phyloP scores from a whole-genome alignment of 345 rosid genomes.

The Brassica rapa region DNA sequence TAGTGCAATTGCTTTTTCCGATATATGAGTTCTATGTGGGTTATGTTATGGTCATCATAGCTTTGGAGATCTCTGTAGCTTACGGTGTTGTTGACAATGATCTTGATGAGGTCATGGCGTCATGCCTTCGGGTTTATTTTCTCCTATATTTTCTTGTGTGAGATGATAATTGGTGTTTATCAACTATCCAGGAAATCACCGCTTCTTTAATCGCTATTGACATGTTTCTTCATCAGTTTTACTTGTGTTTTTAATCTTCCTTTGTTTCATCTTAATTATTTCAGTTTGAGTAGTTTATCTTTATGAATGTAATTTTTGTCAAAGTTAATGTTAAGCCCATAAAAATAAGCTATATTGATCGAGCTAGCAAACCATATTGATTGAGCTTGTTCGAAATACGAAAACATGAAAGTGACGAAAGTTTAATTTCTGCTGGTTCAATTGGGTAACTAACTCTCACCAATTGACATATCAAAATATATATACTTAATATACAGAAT shows the following conservation, averaged over 20 bases:
- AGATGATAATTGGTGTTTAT: background rate
- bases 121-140: background rate
- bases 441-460: background rate
- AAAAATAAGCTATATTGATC: no score
- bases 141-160: background rate
- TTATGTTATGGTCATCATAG: background rate
- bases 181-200: background rate
- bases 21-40: background rate
- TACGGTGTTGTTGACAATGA: background rate
- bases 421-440: background rate
- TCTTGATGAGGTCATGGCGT: background rate
- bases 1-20: background rate
- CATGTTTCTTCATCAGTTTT: background rate
- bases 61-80: background rate
- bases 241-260: background rate
- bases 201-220: background rate
- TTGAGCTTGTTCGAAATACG: no score
- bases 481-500: background rate
- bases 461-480: background rate
- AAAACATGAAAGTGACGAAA: no score
- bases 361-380: no score
- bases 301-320: background rate
- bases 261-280: background rate
- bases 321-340: no score
- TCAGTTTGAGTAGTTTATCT: background rate